Percentiles rank a stretch among this genome's conserved stretches.
These are phyloP conservation scores for Fraxinus angustifolia DNA, from an alignment of 305 asterid species.

Conservation along the genomic window DNA sequence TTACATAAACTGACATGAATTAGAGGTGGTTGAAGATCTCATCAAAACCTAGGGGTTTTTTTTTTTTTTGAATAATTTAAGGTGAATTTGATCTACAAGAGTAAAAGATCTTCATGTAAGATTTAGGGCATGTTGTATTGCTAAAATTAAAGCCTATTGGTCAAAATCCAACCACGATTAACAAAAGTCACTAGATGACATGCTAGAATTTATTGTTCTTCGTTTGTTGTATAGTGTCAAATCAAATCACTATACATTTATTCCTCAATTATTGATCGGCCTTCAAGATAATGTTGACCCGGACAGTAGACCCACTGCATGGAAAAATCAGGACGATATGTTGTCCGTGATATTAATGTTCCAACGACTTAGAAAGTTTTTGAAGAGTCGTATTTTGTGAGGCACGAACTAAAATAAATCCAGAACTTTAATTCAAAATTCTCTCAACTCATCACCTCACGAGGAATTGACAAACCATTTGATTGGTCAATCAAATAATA, in stretches of 20 bases:
- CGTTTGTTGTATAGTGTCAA: background rate
- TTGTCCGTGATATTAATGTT: background rate
- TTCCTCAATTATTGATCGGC: background rate
- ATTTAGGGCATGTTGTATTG: background rate
- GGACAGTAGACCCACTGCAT: background rate
- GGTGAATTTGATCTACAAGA: slow-evolving; percentile 19
- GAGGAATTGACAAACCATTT: background rate
- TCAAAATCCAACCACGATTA: slow-evolving; percentile 3
- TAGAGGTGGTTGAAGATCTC: slow-evolving; percentile 17
- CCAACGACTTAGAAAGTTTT: too few species aligned
- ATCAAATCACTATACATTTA: background rate
- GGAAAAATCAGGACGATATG: background rate
- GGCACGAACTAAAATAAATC: too few species aligned
- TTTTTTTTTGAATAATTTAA: background rate
- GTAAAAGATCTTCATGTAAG: slow-evolving; percentile 14
- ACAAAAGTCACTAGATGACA: background rate
- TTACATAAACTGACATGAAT: slow-evolving; percentile 41
- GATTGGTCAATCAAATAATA: background rate
- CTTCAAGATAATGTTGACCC: background rate
- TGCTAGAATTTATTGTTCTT: slow-evolving; percentile 10
- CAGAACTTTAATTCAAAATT: too few species aligned
- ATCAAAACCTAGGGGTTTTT: background rate
- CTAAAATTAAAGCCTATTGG: background rate
- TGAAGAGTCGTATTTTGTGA: too few species aligned
- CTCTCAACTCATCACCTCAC: background rate